Percentiles rank a stretch among this genome's conserved stretches.
phyloP scores from a whole-genome alignment of 2,329 filamentous ascomycete species.

The Fusarium siculi region DNA sequence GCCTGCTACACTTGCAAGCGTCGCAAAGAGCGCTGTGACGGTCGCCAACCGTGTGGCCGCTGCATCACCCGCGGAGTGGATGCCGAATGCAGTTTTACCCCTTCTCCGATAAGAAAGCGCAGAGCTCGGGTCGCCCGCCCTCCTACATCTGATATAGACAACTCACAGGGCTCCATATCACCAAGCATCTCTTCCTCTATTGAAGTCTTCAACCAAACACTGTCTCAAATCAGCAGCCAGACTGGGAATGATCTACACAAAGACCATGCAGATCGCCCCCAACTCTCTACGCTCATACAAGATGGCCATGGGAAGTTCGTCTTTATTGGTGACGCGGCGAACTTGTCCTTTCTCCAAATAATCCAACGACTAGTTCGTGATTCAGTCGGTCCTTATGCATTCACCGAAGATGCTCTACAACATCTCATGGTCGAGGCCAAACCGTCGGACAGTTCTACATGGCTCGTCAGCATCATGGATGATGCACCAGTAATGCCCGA shows the following conservation, averaged over 20 bases:
- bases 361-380: not conserved
- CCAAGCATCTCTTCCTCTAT: not conserved
- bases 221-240: not conserved
- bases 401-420: not conserved
- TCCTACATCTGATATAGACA: rapidly evolving
- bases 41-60: not conserved
- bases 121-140: not conserved
- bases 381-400: not conserved
- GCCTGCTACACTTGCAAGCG: not conserved
- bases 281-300: not conserved
- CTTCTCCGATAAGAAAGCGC: not conserved
- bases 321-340: not conserved
- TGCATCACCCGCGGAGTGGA: not conserved
- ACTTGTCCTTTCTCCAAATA: not conserved
- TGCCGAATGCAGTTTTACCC: not conserved
- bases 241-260: rapidly evolving
- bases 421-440: not conserved
- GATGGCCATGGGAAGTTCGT: not conserved
- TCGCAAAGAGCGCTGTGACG: not conserved
- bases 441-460: not conserved
- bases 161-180: not conserved
- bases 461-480: not conserved
- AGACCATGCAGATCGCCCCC: not conserved
- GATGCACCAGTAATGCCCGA: not conserved
- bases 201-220: not conserved